These are phyloP conservation scores for Coemansia sp. DNA, from an alignment of 192 early-diverging fungal genomes.

Conservation along the genomic window DNA sequence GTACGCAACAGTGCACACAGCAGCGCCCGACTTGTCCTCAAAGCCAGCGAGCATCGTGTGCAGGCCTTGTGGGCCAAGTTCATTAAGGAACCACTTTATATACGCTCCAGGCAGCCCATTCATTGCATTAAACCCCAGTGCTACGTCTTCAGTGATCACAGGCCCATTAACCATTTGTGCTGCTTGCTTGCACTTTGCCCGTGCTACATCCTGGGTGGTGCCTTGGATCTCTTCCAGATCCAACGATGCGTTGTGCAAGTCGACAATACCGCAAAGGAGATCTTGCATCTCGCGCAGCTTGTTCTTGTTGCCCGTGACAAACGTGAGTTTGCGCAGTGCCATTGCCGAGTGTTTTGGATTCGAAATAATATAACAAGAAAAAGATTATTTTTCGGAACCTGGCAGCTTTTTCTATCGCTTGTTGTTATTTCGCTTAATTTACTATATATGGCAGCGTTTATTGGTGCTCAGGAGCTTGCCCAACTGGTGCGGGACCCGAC, in stretches of 20 bases:
- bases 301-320: slow-evolving; percentile 96
- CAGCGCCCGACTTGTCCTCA: slow-evolving; percentile 84
- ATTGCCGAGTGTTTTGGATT: slow-evolving; percentile 6
- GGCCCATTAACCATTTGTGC: slow-evolving; percentile 66
- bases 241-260: slow-evolving; percentile 65
- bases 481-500: slow-evolving; percentile 59
- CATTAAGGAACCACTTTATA: slow-evolving; percentile 93
- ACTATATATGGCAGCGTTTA: not conserved
- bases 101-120: slow-evolving; percentile 87
- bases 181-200: slow-evolving; percentile 78
- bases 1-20: slow-evolving; percentile 90
- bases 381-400: too few species aligned
- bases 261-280: slow-evolving; percentile 69
- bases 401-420: too few species aligned
- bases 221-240: slow-evolving; percentile 96
- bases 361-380: not conserved
- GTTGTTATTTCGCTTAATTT: not conserved
- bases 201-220: slow-evolving; percentile 71
- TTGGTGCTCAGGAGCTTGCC: slow-evolving; percentile 53
- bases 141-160: slow-evolving; percentile 91
- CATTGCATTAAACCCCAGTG: slow-evolving; percentile 91
- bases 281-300: slow-evolving; percentile 88
- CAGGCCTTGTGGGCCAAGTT: slow-evolving; percentile 72
- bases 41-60: slow-evolving; percentile 84
- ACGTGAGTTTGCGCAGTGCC: slow-evolving; percentile 60